Evolutionary conservation across 2,329 filamentous ascomycete species (phyloP).

Genomic region (Botrytis fabae): DNA sequence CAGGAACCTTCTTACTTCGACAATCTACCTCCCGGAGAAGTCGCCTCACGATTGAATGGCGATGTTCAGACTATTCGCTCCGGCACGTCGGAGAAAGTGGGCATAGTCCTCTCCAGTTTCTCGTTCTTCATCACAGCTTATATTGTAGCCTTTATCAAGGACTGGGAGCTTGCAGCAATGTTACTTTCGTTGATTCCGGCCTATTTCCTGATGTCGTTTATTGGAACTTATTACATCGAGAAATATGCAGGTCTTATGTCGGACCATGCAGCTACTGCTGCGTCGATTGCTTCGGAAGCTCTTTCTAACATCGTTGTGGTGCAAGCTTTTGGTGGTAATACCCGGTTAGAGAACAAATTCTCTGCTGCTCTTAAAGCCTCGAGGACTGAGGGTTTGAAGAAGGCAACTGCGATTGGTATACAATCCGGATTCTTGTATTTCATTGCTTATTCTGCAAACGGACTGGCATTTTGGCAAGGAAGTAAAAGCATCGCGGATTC

Average conservation of each 20-base stretch:
- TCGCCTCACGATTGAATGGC: conserved; percentile 52
- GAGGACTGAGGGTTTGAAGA: conserved; percentile 49
- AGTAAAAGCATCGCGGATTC: conserved; percentile 49
- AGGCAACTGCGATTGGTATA: conserved; percentile 50
- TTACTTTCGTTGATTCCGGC: conserved; percentile 35
- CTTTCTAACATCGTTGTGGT: conserved; percentile 53
- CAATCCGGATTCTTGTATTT: conserved; percentile 49
- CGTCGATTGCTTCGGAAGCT: conserved; percentile 54
- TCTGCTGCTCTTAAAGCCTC: conserved; percentile 46
- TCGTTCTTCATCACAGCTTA: conserved; percentile 60
- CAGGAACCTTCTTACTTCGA: conserved; percentile 58
- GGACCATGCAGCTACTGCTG: conserved; percentile 50
- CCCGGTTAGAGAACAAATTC: conserved; percentile 52
- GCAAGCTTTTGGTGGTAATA: conserved; percentile 53
- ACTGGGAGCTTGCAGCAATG: conserved; percentile 54
- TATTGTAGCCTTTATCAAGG: conserved; percentile 59
- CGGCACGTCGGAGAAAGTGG: conserved; percentile 61
- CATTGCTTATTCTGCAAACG: conserved; percentile 49
- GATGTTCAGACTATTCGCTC: conserved; percentile 59
- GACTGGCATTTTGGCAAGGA: conserved; percentile 60
- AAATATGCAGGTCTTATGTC: conserved; percentile 48
- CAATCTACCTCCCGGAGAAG: conserved; percentile 51
- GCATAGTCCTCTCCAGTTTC: conserved; percentile 53
- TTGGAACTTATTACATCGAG: conserved; percentile 50
- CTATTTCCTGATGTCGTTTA: conserved; percentile 44